Evolutionary conservation across 352 stramenopile genomes (phyloP).

Genomic region (Phytopythium oedochilum): DNA sequence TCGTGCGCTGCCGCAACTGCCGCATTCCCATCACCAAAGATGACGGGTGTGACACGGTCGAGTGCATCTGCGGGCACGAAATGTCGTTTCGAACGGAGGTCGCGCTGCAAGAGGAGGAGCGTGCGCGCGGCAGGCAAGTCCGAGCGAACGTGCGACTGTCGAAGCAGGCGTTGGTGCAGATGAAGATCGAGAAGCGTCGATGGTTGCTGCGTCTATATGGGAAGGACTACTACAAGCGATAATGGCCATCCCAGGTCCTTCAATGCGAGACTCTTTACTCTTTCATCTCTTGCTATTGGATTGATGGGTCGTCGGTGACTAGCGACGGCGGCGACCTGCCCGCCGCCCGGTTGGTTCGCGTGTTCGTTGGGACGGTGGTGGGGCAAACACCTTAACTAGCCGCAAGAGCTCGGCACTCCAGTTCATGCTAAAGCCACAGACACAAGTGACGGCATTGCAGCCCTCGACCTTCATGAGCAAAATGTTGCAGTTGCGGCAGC

Average conservation of each 20-base stretch:
- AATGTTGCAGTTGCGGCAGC: constrained; percentile 32
- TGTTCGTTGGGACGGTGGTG: too few species aligned
- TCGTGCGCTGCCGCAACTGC: neutral
- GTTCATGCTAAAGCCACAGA: constrained; percentile 40
- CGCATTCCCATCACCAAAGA: neutral
- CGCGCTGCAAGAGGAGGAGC: neutral
- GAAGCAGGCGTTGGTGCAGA: neutral
- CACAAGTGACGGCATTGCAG: constrained; percentile 36
- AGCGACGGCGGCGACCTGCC: too few species aligned
- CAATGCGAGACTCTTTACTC: too few species aligned
- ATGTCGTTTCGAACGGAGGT: neutral
- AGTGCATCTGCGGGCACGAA: neutral
- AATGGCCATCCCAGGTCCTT: too few species aligned
- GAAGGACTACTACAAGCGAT: too few species aligned
- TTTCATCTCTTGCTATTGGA: too few species aligned
- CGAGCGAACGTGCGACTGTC: neutral
- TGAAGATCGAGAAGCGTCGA: too few species aligned
- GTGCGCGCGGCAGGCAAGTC: neutral
- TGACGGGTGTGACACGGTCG: neutral
- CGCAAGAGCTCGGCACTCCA: too few species aligned
- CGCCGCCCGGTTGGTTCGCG: too few species aligned
- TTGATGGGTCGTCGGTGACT: too few species aligned
- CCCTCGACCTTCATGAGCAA: constrained; percentile 43
- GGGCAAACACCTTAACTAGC: too few species aligned
- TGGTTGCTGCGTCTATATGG: too few species aligned